These are phyloP conservation scores for Guyanaporus albipodus DNA, from an alignment of 768 basidiomycete genomes.

Conservation along the genomic window DNA sequence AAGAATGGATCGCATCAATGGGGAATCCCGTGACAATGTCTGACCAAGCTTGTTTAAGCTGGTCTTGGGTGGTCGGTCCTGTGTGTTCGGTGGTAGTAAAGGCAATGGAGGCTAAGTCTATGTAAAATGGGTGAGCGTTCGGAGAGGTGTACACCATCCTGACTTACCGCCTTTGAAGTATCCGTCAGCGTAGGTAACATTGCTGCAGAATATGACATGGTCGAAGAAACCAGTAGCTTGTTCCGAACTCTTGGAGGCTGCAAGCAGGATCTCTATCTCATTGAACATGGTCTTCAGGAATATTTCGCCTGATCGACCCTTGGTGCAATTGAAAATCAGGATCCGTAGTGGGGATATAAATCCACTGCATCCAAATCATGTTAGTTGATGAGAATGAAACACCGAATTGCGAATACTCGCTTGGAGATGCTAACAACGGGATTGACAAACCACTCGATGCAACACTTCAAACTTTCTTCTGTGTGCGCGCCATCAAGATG, in stretches of 20 bases:
- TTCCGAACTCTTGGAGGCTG: conserved; percentile 36
- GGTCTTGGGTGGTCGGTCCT: conserved; percentile 69
- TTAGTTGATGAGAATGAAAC: conserved; percentile 5
- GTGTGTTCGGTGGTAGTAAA: conserved; percentile 59
- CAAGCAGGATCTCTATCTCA: conserved; percentile 47
- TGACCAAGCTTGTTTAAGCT: conserved; percentile 73
- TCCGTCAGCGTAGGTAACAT: conserved; percentile 90
- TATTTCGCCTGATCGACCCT: conserved; percentile 72
- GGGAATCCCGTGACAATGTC: conserved; percentile 60
- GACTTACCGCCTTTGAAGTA: conserved; percentile 82
- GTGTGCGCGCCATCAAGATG: conserved; percentile 97
- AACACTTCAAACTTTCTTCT: conserved; percentile 80
- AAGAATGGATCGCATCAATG: conserved; percentile 60
- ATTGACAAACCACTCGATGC: conserved; percentile 82
- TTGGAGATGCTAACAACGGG: conserved; percentile 48
- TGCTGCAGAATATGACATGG: conserved; percentile 91
- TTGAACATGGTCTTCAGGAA: conserved; percentile 64
- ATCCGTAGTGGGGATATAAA: conserved; percentile 40
- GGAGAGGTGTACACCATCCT: not conserved
- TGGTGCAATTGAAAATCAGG: conserved; percentile 94
- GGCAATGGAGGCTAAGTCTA: conserved; percentile 76
- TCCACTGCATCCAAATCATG: not conserved
- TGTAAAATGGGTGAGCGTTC: not conserved
- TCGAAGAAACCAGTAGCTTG: conserved; percentile 58
- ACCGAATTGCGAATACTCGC: conserved; percentile 12